phyloP scores from a whole-genome alignment of 805 yeast species.

The Lachancea sp. region DNA sequence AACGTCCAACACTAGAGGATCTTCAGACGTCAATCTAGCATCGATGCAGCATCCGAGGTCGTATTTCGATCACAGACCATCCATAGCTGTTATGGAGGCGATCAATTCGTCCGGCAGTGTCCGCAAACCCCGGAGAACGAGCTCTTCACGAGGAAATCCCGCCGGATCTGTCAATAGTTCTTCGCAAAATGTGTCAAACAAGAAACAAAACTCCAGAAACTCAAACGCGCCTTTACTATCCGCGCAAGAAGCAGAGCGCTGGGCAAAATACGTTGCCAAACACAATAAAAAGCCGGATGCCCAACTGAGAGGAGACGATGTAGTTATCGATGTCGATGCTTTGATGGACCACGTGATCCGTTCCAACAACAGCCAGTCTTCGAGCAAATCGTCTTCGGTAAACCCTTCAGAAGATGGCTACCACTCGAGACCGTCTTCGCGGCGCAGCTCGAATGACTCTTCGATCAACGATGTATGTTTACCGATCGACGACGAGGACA shows the following conservation, averaged over 20 bases:
- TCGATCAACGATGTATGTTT: slow-evolving; percentile 90
- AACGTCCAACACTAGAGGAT: slow-evolving; percentile 1
- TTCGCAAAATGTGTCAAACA: not conserved
- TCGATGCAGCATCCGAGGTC: slow-evolving; percentile 8
- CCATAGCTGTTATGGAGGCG: slow-evolving; percentile 11
- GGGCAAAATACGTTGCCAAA: slow-evolving; percentile 1
- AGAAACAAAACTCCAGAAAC: not conserved
- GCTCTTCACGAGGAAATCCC: slow-evolving; percentile 1
- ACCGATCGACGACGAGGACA: slow-evolving; percentile 54
- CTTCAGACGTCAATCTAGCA: slow-evolving; percentile 4
- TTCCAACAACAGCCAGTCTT: slow-evolving; percentile 4
- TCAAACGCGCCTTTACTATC: slow-evolving; percentile 1
- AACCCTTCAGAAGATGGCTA: slow-evolving; percentile 21
- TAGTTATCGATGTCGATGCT: slow-evolving; percentile 32
- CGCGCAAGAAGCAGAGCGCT: slow-evolving; percentile 7
- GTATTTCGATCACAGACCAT: slow-evolving; percentile 12
- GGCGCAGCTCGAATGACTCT: slow-evolving; percentile 47
- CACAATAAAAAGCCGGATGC: not conserved
- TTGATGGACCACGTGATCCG: slow-evolving; percentile 26
- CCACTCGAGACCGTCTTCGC: slow-evolving; percentile 39
- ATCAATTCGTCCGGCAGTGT: slow-evolving; percentile 5
- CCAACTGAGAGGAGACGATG: slow-evolving; percentile 16
- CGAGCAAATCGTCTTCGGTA: slow-evolving; percentile 4
- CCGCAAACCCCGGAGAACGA: slow-evolving; percentile 1
- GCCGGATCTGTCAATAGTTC: not conserved